Base-by-base conservation (phyloP, 1,284 basidiomycete species). In the Boletus putidus region DNA sequence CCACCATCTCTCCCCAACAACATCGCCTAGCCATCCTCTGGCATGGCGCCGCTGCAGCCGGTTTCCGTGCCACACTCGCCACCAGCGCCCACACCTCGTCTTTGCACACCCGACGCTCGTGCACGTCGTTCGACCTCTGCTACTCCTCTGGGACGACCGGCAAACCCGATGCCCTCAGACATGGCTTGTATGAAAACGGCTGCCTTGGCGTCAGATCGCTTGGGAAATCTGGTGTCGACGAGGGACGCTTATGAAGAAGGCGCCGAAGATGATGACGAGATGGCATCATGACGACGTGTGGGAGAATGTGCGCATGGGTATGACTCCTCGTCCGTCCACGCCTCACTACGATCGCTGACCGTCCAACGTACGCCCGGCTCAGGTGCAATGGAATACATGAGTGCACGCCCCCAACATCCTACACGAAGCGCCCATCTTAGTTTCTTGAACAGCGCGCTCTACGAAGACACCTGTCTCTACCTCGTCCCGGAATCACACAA, bases 261-360 rank as follows among this genome's bases (percentile, higher is more conserved):
- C n/a, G n/a, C n/a, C n/a, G n/a, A n/a, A n/a, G n/a, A n/a, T n/a
- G n/a, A n/a, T n/a, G n/a, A n/a, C n/a, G 48, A 78, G 88, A 44
- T 94, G 92, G 91, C 91, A 94, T 72, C 81, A 91, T 4, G 92
- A 94, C 65, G 91, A 92, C 72, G 81, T 94, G 16, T 77, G 76
- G 51, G 86, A 86, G 61, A 78, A 79, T 31, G 88, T 87, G 0
- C n/a, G n/a, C n/a, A n/a, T n/a, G n/a, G n/a, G n/a, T 29, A 29
- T 29, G 27, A 4, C 27, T 29, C 27, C 8, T 29, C 27, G 27
- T 29, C 8, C 27, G 27, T 29, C 27, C 27, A 29, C 27, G 5
- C 27, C 29, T 29, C 9, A 9, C 29, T 9, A 29, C 29, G 29
- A 29, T 29, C 9, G 29, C 29, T 29, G 6, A 29, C 29, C 9